Conservation (phyloP, 192 early-diverging fungal genomes). For the Funneliformis mosseae region DNA sequence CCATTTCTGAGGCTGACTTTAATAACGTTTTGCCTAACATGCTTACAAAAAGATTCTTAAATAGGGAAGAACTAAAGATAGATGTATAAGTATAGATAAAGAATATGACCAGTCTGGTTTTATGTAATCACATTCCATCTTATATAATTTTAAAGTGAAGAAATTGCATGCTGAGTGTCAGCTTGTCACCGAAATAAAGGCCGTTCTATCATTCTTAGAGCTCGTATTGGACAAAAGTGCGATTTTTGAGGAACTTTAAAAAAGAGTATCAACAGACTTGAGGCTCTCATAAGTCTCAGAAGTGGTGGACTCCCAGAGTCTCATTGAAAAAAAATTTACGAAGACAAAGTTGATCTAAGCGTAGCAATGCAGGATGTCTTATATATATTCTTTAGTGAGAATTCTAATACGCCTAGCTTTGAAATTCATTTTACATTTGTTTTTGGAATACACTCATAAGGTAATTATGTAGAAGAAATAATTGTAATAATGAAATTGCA, state of each 20-base stretch:
- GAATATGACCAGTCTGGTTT: neutral
- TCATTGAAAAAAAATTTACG: constrained; percentile 34
- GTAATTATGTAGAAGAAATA: constrained; percentile 7
- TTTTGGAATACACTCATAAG: constrained; percentile 30
- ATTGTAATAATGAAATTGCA: neutral
- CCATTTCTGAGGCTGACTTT: constrained; percentile 32
- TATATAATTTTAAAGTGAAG: constrained; percentile 30
- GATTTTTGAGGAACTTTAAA: constrained; percentile 36
- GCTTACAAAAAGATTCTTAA: constrained; percentile 33
- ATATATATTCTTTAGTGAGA: constrained; percentile 30
- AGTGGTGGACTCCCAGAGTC: constrained; percentile 20
- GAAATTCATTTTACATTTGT: constrained; percentile 33
- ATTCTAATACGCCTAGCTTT: constrained; percentile 30
- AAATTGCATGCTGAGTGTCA: constrained; percentile 30
- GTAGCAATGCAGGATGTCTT: constrained; percentile 35
- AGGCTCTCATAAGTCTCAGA: constrained; percentile 32
- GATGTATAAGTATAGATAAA: constrained; percentile 35
- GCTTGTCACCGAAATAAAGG: constrained; percentile 31
- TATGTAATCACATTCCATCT: constrained; percentile 8
- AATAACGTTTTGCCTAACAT: constrained; percentile 35
- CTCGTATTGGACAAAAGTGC: constrained; percentile 31
- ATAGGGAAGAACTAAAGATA: constrained; percentile 31
- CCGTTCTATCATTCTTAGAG: constrained; percentile 21
- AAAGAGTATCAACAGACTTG: constrained; percentile 31
- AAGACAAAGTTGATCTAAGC: constrained; percentile 31